These are phyloP conservation scores for Diaporthe nobilis DNA, from an alignment of 2,329 filamentous ascomycete species.

Conservation along the genomic window DNA sequence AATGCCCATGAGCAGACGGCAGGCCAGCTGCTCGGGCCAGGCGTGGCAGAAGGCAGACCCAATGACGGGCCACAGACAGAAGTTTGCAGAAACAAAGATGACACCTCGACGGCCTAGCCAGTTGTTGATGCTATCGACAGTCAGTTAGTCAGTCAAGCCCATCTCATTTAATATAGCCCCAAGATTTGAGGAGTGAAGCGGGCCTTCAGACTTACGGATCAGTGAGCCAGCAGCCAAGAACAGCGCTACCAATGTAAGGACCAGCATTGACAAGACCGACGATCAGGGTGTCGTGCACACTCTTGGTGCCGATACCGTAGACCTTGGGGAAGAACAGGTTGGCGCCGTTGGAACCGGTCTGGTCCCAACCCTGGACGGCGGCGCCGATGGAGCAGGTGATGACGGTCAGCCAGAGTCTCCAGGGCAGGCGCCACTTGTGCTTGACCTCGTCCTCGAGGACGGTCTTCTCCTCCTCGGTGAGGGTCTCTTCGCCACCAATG, in stretches of 20 bases:
- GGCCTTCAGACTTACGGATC: constrained; percentile 41
- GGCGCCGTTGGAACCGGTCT: constrained; percentile 64
- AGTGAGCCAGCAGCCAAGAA: constrained; percentile 36
- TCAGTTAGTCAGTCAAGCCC: constrained; percentile 45
- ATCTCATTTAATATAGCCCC: constrained; percentile 57
- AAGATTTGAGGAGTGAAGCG: constrained; percentile 54
- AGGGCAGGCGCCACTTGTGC: constrained; percentile 78
- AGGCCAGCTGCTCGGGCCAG: constrained; percentile 77
- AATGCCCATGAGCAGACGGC: constrained; percentile 77
- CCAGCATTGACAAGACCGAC: constrained; percentile 70
- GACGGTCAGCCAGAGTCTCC: constrained; percentile 72
- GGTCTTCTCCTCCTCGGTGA: constrained; percentile 66
- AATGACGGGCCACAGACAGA: constrained; percentile 72
- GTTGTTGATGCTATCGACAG: background rate
- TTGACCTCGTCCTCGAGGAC: constrained; percentile 73
- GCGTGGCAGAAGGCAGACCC: constrained; percentile 74
- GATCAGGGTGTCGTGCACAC: constrained; percentile 65
- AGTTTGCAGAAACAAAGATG: constrained; percentile 53
- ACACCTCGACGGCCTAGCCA: constrained; percentile 40
- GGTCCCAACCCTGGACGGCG: constrained; percentile 65
- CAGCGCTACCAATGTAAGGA: constrained; percentile 56
- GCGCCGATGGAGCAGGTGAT: constrained; percentile 67
- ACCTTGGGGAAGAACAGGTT: constrained; percentile 61
- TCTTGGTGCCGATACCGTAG: constrained; percentile 58
- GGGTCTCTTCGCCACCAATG: constrained; percentile 53